phyloP scores from a whole-genome alignment of 2,329 filamentous ascomycete species.

The Epichloe uncinata region DNA sequence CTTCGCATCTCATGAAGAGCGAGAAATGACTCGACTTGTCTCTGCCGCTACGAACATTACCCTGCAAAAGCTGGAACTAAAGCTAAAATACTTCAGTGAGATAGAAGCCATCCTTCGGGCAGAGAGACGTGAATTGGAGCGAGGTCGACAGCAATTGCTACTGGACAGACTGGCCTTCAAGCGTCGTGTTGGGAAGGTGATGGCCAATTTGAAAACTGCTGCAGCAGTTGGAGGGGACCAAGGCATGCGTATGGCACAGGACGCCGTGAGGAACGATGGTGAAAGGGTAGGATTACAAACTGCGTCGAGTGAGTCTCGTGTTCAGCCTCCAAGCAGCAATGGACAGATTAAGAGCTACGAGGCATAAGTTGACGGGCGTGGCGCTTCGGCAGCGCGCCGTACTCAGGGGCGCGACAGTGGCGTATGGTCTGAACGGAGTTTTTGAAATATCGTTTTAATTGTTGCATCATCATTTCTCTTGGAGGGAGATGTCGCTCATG shows the following conservation, averaged over 20 bases:
- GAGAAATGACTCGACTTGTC: slow-evolving; percentile 88
- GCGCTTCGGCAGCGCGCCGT: background rate
- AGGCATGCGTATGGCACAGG: slow-evolving; percentile 33
- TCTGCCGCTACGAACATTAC: slow-evolving; percentile 86
- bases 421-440: background rate
- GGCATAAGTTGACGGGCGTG: slow-evolving; percentile 21
- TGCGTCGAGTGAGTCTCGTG: slow-evolving; percentile 25
- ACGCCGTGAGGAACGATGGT: slow-evolving; percentile 29
- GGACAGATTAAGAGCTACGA: slow-evolving; percentile 46
- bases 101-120: slow-evolving; percentile 87
- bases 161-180: slow-evolving; percentile 84
- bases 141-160: slow-evolving; percentile 84
- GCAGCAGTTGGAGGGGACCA: slow-evolving; percentile 35
- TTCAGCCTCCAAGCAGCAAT: slow-evolving; percentile 42
- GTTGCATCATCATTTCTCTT: background rate
- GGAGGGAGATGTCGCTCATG: background rate
- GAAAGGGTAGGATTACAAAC: slow-evolving; percentile 42
- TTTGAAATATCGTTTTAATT: background rate
- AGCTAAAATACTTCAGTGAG: slow-evolving; percentile 90
- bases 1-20: slow-evolving; percentile 89
- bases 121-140: slow-evolving; percentile 84
- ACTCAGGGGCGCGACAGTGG: background rate
- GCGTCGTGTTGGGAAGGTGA: slow-evolving; percentile 69
- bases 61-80: slow-evolving; percentile 91
- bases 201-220: slow-evolving; percentile 56